Evolutionary conservation across 805 yeast species (phyloP).

Genomic region (Yamadazyma phyllophila): DNA sequence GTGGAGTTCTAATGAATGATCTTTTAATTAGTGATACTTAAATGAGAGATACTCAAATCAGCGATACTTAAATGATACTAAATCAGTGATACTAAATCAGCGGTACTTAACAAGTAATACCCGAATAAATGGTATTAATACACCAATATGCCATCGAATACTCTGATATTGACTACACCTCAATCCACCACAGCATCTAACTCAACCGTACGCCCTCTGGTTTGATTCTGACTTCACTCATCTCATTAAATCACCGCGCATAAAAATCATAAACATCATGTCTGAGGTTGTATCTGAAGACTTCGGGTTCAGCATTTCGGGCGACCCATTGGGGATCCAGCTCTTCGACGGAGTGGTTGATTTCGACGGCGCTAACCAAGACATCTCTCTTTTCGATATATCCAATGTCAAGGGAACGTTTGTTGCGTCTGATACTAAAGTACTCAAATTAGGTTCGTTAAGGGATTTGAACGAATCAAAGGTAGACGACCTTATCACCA

Average conservation of each 20-base stretch:
- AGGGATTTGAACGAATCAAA: constrained; percentile 16
- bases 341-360: constrained; percentile 26
- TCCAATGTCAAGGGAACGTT: constrained; percentile 23
- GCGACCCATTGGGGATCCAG: constrained; percentile 23
- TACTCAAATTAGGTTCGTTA: constrained; percentile 26
- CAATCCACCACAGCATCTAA: too few species aligned
- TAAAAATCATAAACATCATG: constrained; percentile 1
- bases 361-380: constrained; percentile 15
- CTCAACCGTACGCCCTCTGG: too few species aligned
- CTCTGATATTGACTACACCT: too few species aligned
- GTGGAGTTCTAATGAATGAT: too few species aligned
- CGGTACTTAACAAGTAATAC: too few species aligned
- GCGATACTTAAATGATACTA: too few species aligned
- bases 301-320: constrained; percentile 34
- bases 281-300: constrained; percentile 31
- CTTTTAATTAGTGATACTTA: too few species aligned
- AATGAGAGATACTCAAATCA: too few species aligned
- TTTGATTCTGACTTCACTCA: too few species aligned
- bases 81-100: too few species aligned
- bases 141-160: too few species aligned
- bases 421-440: constrained; percentile 31
- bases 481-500: constrained; percentile 8
- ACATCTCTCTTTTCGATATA: constrained; percentile 27
- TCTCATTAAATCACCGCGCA: neutral
- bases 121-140: too few species aligned